Evolutionary conservation across 106 monocot species (phyloP).

Genomic region (Ottelia alismoides): DNA sequence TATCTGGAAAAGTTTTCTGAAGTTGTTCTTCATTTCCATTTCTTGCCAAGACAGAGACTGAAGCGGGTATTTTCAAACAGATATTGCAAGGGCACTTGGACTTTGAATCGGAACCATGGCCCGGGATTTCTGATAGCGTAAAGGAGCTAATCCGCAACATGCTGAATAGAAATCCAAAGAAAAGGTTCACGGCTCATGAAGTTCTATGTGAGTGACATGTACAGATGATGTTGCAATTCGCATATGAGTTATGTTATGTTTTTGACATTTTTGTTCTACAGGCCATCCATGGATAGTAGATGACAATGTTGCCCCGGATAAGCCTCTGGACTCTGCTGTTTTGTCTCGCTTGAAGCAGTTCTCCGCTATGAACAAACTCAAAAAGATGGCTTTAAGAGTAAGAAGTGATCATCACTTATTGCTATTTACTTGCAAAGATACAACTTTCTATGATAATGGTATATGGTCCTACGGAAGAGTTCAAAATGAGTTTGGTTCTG

Average conservation of each 20-base stretch:
- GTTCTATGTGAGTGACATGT: constrained; percentile 60
- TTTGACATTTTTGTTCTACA: constrained; percentile 9
- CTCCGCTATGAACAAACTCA: constrained; percentile 96
- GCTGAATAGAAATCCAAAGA: constrained; percentile 58
- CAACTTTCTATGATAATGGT: too few relatives aligned
- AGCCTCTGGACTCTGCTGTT: constrained; percentile 85
- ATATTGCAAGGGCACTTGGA: constrained; percentile 65
- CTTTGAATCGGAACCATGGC: constrained; percentile 89
- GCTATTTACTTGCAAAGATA: too few relatives aligned
- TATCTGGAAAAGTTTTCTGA: neutral
- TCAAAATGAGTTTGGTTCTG: too few relatives aligned
- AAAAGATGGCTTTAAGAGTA: constrained; percentile 95
- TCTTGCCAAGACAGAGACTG: constrained; percentile 85
- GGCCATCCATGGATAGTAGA: constrained; percentile 94
- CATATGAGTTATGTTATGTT: neutral
- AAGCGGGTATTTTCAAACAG: constrained; percentile 75
- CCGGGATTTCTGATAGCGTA: constrained; percentile 64
- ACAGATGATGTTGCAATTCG: neutral
- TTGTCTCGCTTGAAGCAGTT: constrained; percentile 85
- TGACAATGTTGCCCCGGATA: constrained; percentile 76
- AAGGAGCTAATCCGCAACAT: constrained; percentile 80
- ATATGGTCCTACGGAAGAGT: too few relatives aligned
- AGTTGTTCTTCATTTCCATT: neutral
- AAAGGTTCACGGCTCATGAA: constrained; percentile 68
- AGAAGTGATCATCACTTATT: too few relatives aligned